These are phyloP conservation scores for Suillus ampliporus DNA, from an alignment of 768 basidiomycete genomes.

Conservation along the genomic window DNA sequence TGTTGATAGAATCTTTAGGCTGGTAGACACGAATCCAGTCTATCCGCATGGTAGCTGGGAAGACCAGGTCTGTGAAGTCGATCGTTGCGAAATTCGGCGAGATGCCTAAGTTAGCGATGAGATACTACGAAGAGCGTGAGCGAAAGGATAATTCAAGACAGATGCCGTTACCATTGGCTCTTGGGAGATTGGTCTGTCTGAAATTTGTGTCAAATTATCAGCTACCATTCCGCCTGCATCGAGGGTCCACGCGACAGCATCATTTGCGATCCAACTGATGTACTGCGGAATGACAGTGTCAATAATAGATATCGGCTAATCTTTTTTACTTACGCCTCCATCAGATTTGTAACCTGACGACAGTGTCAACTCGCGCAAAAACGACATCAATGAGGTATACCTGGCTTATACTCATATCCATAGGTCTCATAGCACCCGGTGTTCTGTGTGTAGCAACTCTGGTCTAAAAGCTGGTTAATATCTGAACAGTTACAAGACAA, in stretches of 20 bases:
- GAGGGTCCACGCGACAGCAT: slow-evolving; percentile 71
- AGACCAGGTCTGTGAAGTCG: slow-evolving; percentile 71
- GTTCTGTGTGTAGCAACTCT: slow-evolving; percentile 63
- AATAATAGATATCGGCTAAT: not conserved
- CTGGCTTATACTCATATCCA: slow-evolving; percentile 83
- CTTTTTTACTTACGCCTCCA: slow-evolving; percentile 50
- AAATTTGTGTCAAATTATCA: slow-evolving; percentile 61
- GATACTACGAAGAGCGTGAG: slow-evolving; percentile 54
- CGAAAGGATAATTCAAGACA: not conserved
- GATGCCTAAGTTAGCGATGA: slow-evolving; percentile 87
- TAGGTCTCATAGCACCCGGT: slow-evolving; percentile 68
- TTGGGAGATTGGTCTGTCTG: slow-evolving; percentile 72
- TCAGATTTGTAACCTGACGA: slow-evolving; percentile 37
- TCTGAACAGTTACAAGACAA: not conserved
- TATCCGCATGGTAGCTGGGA: slow-evolving; percentile 76
- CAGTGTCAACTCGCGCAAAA: slow-evolving; percentile 4
- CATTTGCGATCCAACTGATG: slow-evolving; percentile 78
- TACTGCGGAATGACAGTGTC: slow-evolving; percentile 49
- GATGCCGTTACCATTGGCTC: slow-evolving; percentile 75
- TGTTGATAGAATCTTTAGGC: slow-evolving; percentile 65
- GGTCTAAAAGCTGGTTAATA: slow-evolving; percentile 48
- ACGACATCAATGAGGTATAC: slow-evolving; percentile 35
- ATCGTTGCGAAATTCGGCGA: slow-evolving; percentile 80
- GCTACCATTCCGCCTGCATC: slow-evolving; percentile 65
- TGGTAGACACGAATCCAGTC: slow-evolving; percentile 96